These are phyloP conservation scores for Pseudopithomyces chartarum DNA, from an alignment of 2,329 filamentous ascomycete species.

Conservation along the genomic window DNA sequence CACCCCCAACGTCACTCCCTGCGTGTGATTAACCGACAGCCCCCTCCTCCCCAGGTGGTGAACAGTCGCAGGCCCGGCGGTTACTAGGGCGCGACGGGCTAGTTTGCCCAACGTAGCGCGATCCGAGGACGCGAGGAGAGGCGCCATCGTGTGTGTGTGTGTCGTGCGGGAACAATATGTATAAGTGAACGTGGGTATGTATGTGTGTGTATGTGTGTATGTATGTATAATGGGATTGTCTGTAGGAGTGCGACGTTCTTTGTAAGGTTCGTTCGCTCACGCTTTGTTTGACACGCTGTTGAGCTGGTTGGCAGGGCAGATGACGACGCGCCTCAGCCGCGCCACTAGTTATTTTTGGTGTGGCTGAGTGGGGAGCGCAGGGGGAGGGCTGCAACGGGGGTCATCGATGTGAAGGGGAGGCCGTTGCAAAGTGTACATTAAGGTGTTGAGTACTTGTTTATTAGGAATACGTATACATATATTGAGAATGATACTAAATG, in stretches of 20 bases:
- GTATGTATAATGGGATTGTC: no score
- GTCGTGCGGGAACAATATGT: background rate
- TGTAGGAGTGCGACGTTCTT: background rate
- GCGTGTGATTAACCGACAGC: constrained; percentile 68
- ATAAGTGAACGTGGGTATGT: background rate
- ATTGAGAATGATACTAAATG: no score
- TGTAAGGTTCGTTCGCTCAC: background rate
- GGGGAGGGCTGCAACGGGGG: no score
- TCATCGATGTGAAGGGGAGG: no score
- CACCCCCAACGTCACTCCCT: constrained; percentile 71
- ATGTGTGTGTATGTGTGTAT: background rate
- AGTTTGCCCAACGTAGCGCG: constrained; percentile 24
- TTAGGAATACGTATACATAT: no score
- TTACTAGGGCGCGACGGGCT: constrained; percentile 33
- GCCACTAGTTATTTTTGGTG: constrained; percentile 6
- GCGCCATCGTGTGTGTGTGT: constrained; percentile 20
- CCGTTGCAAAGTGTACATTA: no score
- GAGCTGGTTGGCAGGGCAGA: constrained; percentile 4
- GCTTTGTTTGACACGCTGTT: background rate
- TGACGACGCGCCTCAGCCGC: constrained; percentile 7
- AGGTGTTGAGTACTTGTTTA: no score
- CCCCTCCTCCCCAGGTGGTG: constrained; percentile 52
- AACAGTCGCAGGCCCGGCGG: constrained; percentile 31
- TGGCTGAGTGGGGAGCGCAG: constrained; percentile 1
- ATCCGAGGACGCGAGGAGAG: constrained; percentile 21